These are phyloP conservation scores for Nitzschia sp. DNA, from an alignment of 108 stramenopile species.

Conservation along the genomic window DNA sequence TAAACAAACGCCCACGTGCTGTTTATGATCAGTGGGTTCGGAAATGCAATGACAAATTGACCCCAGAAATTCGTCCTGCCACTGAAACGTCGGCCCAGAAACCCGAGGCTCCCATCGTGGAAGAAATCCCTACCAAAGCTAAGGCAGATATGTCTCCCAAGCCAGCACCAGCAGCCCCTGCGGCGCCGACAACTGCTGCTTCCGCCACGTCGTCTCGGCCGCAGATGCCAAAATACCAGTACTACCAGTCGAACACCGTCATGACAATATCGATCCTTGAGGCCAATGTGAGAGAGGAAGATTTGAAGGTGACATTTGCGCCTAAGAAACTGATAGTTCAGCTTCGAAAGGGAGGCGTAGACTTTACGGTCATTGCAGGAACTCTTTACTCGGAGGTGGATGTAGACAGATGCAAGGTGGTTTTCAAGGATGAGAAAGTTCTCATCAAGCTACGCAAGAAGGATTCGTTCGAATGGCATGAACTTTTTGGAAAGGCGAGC, in stretches of 20 bases:
- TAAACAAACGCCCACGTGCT: constrained; percentile 23
- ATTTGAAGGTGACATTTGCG: constrained; percentile 69
- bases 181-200: not conserved
- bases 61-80: not conserved
- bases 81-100: not conserved
- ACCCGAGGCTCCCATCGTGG: constrained; percentile 2
- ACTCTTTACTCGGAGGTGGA: constrained; percentile 70
- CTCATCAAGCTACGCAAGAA: constrained; percentile 81
- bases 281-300: constrained; percentile 53
- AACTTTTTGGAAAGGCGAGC: constrained; percentile 60
- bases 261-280: constrained; percentile 90
- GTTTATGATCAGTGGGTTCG: constrained; percentile 25
- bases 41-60: constrained; percentile 27
- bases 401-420: constrained; percentile 57
- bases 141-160: not conserved
- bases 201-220: constrained; percentile 12
- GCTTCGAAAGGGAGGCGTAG: constrained; percentile 50
- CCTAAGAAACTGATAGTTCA: constrained; percentile 60
- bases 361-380: constrained; percentile 82
- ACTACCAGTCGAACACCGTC: constrained; percentile 83
- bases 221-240: constrained; percentile 87
- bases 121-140: not conserved
- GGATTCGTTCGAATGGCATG: constrained; percentile 70
- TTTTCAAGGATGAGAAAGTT: constrained; percentile 81
- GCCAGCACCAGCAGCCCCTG: not conserved